Evolutionary conservation across 306 rosid species (phyloP), one percentile per base, ranked within the genome.

Genomic region (Alnus rubra): DNA sequence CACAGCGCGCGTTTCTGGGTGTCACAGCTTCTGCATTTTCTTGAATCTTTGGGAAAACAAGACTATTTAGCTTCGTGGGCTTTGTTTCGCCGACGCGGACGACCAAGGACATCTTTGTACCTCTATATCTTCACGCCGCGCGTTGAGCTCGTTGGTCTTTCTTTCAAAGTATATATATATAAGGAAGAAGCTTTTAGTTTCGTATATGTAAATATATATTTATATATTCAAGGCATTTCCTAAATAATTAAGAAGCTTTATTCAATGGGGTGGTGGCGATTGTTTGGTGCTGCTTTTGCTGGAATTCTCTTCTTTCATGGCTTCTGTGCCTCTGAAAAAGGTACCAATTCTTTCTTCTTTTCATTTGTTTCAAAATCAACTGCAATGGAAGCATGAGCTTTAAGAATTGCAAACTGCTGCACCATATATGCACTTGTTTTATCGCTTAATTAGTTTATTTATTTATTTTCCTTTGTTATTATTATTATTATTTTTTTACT

Each of bases 11-110:
- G 49, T 49, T 82, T 52, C 30, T 58, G 69, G 52, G 58, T 33
- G 15, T 81, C 89, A 88, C 82, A 86, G 68, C 39, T 16, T 80
- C 28, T 75, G 78, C 87, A 78, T 80, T 86, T 42, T 88, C 89
- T 86, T 86, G 87, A 75, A 74, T 81, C 44, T 79, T 56, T 52
- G 80, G 28, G 28, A 23, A 23, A 23, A 23, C 28, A 23, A 23
- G 39, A 70, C 12, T 71, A n/a, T 50, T 50, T 52, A 51, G 51
- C 59, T 13, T 35, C 15, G 60, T 31, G 44, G 30, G 63, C 23
- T 39, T 73, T 73, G 50, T 73, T 16, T 9, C 8, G 79, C 69
- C 44, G 69, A 62, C 13, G 28, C 0, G 28, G 28, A 11, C 44
- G 18, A 62, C 7, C 15, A 30, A 14, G 68, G 73, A 79, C 75